Evolutionary conservation across 345 rosid species (phyloP).

Genomic region (Physaria fendleri): DNA sequence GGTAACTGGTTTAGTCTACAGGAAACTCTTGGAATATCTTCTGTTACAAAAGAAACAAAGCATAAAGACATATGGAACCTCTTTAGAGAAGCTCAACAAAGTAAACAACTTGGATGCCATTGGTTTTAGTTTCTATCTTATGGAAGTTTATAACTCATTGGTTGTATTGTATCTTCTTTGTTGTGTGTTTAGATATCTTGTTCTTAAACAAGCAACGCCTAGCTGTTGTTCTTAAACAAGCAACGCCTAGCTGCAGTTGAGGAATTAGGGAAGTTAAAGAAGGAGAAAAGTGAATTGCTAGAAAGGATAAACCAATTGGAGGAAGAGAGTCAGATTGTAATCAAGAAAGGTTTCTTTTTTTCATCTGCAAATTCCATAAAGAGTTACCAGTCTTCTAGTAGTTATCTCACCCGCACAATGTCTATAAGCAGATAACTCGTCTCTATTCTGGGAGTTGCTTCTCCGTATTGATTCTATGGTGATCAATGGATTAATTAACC

Average conservation of each 20-base stretch:
- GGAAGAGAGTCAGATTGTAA: conserved; percentile 27
- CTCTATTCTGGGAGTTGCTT: conserved; percentile 57
- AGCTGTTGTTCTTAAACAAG: conserved; percentile 54
- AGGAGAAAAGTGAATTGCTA: conserved; percentile 46
- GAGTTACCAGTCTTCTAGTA: too few species aligned
- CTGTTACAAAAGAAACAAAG: conserved; percentile 32
- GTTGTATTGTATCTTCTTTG: neutral
- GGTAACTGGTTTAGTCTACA: conserved; percentile 14
- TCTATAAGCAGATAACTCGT: conserved; percentile 45
- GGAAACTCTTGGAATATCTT: conserved; percentile 33
- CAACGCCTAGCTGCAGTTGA: conserved; percentile 57
- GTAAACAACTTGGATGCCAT: conserved; percentile 24
- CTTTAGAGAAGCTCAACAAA: conserved; percentile 73
- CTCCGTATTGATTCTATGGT: conserved; percentile 76
- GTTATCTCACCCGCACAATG: neutral
- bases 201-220: conserved; percentile 61
- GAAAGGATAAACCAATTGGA: conserved; percentile 47
- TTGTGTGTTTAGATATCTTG: conserved; percentile 46
- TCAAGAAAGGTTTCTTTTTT: conserved; percentile 36
- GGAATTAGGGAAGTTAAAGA: conserved; percentile 45
- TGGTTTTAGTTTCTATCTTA: neutral
- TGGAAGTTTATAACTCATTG: neutral
- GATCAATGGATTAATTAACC: conserved; percentile 44
- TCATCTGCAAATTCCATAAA: too few species aligned
- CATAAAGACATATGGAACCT: conserved; percentile 50